phyloP scores from a whole-genome alignment of 768 basidiomycete genomes.

The Myochromella boudieri region DNA sequence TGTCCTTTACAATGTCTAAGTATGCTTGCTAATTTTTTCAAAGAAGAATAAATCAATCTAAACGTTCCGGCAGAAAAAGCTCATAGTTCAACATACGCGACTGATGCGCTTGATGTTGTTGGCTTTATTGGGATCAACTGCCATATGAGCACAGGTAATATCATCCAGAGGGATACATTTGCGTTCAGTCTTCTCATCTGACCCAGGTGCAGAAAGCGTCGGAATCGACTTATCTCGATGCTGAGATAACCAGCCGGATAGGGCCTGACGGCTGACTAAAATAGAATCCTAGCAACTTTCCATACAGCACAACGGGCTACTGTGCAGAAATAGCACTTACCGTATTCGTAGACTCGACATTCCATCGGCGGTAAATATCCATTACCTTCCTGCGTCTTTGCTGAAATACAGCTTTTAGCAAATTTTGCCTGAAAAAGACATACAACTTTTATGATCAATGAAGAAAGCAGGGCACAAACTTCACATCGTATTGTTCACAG shows the following conservation, averaged over 20 bases:
- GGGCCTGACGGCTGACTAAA: conserved; percentile 58
- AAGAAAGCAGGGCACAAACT: conserved; percentile 32
- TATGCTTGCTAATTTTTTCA: conserved; percentile 38
- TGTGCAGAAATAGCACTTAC: conserved; percentile 37
- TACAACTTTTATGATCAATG: background rate
- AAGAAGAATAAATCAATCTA: background rate
- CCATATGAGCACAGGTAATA: conserved; percentile 63
- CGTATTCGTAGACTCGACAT: conserved; percentile 42
- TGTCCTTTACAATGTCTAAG: conserved; percentile 39
- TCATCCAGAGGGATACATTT: conserved; percentile 36
- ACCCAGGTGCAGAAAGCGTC: background rate
- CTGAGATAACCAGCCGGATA: conserved; percentile 61
- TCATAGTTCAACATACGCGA: conserved; percentile 35
- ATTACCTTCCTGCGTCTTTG: conserved; percentile 52
- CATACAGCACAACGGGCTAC: no score
- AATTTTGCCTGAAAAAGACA: conserved; percentile 36
- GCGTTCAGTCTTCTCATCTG: conserved; percentile 10
- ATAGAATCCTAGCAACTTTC: conserved; percentile 53
- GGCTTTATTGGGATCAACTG: conserved; percentile 59
- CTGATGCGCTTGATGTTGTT: conserved; percentile 68
- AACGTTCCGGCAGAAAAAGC: background rate
- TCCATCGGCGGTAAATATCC: conserved; percentile 66
- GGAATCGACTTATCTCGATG: conserved; percentile 27
- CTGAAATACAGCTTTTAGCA: conserved; percentile 43
- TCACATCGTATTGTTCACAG: conserved; percentile 47